Evolutionary conservation across 805 yeast genomes (phyloP), one percentile per base, ranked within the genome.

Genomic region (Candida sithepensis): DNA sequence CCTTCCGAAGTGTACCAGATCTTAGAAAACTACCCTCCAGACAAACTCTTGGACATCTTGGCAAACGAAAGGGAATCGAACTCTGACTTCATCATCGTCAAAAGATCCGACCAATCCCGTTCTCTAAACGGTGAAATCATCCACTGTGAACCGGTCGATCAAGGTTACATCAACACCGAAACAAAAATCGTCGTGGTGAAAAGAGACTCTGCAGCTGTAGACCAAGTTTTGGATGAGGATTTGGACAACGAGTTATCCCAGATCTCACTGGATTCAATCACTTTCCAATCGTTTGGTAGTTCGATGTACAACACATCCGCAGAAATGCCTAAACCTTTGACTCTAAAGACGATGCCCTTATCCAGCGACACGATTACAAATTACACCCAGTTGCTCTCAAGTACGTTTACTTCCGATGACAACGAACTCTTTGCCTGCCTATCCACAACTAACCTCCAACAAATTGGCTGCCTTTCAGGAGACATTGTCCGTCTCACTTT

Each of bases 111-210:
- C 50, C 43, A 55, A 7, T 64, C 77, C 2, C 63, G 77, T 18
- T 63, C 61, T 4, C 56, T 79, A 18, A 73, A 74, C 51, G 85
- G 85, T 19, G 57, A 58, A 6, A 74, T 88, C 2, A 55, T 77
- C 3, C 73, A 82, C 21, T 79, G 89, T 60, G 95, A 87, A 55
- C 96, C 96, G 0, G 73, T 79, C 2, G 79, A 76, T 38, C 95
- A 87, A 60, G 96, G 96, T 0, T 53, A 61, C 6, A 56, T 85
- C 1, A 62, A 67, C 19, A 47, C 53, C 1, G 62, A 65, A 1
- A 82, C 92, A 0, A 69, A 69, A n/a, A 65, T 88, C 2, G 74
- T 82, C 2, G 64, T 86, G 26, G 75, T 82, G 16, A 75, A 73
- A 49, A 40, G 53, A 4, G 49, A 50, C 8, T 16, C 13, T 30